phyloP scores from a whole-genome alignment of 2,329 filamentous ascomycete species.

The Ascochyta clinopodiicola region DNA sequence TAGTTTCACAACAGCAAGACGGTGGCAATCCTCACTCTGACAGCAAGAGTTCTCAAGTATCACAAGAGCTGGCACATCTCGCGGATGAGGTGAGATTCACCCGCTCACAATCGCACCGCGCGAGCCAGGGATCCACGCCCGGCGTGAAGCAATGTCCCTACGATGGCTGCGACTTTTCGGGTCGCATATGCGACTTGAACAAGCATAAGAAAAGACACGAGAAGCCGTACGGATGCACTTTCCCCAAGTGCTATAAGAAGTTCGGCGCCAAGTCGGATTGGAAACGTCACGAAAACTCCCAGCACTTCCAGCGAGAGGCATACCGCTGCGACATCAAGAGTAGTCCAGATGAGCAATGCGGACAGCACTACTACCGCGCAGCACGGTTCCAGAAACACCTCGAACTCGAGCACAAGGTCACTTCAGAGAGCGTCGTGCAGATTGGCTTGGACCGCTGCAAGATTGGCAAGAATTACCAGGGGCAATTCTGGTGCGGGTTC shows the following conservation, averaged over 20 bases:
- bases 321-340: constrained; percentile 68
- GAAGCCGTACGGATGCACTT: constrained; percentile 83
- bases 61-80: constrained; percentile 34
- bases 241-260: constrained; percentile 68
- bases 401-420: constrained; percentile 54
- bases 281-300: constrained; percentile 86
- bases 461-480: constrained; percentile 69
- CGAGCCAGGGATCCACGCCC: constrained; percentile 17
- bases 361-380: constrained; percentile 63
- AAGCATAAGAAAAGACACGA: constrained; percentile 86
- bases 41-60: constrained; percentile 19
- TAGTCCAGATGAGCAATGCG: constrained; percentile 53
- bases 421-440: constrained; percentile 37
- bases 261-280: constrained; percentile 96
- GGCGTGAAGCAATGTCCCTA: constrained; percentile 27
- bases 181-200: constrained; percentile 48
- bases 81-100: constrained; percentile 28
- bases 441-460: constrained; percentile 61
- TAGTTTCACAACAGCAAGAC: not conserved
- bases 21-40: not conserved
- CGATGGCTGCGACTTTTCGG: not conserved
- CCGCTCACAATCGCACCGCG: constrained; percentile 18
- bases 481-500: constrained; percentile 87
- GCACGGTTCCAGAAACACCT: constrained; percentile 70
- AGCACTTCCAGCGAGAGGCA: constrained; percentile 74